Evolutionary conservation across 768 basidiomycete species (phyloP).

Genomic region (Paxillus involutus): DNA sequence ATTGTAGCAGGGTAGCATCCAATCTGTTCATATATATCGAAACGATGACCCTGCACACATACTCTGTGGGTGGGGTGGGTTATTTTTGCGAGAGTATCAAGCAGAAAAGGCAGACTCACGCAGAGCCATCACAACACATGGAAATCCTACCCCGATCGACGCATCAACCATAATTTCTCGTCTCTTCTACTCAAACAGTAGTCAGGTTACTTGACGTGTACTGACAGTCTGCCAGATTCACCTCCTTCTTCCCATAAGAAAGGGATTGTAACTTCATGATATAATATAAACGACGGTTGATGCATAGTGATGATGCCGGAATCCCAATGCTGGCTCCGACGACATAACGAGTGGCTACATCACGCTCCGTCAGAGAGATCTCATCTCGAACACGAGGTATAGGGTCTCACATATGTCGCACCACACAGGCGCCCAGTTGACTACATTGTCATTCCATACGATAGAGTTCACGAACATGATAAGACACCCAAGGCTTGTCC

Average conservation of each 20-base stretch:
- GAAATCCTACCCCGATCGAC: constrained; percentile 36
- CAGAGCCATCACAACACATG: constrained; percentile 33
- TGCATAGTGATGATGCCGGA: constrained; percentile 55
- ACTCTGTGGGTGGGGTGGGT: constrained; percentile 2
- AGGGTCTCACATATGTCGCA: constrained; percentile 36
- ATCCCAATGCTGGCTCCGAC: constrained; percentile 45
- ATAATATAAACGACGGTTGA: constrained; percentile 39
- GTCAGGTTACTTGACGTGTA: no score
- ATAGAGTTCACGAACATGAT: constrained; percentile 36
- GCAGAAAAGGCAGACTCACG: constrained; percentile 15
- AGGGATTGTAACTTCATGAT: no score
- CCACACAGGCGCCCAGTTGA: constrained; percentile 42
- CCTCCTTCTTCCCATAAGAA: no score
- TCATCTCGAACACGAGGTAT: no score
- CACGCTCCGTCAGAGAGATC: no score
- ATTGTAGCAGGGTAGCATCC: constrained; percentile 20
- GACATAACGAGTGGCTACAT: constrained; percentile 44
- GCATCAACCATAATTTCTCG: constrained; percentile 44
- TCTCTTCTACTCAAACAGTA: constrained; percentile 35
- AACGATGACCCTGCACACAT: constrained; percentile 26
- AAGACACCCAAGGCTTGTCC: constrained; percentile 29
- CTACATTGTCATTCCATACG: constrained; percentile 35
- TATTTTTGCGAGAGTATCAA: neutral
- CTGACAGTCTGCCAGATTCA: neutral
- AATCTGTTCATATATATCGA: constrained; percentile 24